These are phyloP conservation scores for Pleurotus tuoliensis DNA, from an alignment of 768 basidiomycete genomes.

Conservation along the genomic window DNA sequence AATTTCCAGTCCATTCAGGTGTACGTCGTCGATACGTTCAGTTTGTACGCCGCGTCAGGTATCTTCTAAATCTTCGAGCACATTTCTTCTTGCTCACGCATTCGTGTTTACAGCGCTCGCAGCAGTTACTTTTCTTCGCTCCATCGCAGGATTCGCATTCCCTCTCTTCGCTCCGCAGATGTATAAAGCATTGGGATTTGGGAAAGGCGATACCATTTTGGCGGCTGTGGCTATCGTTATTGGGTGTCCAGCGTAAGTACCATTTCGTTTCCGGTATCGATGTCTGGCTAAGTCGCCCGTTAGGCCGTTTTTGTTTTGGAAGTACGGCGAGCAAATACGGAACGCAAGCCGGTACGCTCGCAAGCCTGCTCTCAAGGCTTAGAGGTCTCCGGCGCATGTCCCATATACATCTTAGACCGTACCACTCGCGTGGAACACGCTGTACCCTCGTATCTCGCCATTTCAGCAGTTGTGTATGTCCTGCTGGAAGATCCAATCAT, in stretches of 20 bases:
- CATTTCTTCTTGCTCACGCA: too few relatives aligned
- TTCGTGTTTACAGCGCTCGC: slow-evolving; percentile 45
- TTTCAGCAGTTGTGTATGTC: too few relatives aligned
- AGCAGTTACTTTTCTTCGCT: slow-evolving; percentile 58
- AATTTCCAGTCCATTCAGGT: slow-evolving; percentile 61
- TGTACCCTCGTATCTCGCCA: too few relatives aligned
- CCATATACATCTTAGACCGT: too few relatives aligned
- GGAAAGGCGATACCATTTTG: slow-evolving; percentile 64
- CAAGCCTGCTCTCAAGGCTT: slow-evolving; percentile 8
- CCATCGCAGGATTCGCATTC: slow-evolving; percentile 68
- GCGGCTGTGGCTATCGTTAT: slow-evolving; percentile 54
- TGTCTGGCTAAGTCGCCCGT: not conserved
- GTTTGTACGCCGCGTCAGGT: slow-evolving; percentile 67
- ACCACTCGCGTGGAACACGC: too few relatives aligned
- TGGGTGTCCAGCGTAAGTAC: slow-evolving; percentile 55
- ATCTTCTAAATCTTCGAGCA: not conserved
- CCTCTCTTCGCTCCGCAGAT: slow-evolving; percentile 75
- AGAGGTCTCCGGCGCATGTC: too few relatives aligned
- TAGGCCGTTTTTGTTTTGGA: slow-evolving; percentile 34
- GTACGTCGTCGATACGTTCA: slow-evolving; percentile 66
- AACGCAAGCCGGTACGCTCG: slow-evolving; percentile 41
- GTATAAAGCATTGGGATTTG: slow-evolving; percentile 63
- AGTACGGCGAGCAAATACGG: slow-evolving; percentile 39
- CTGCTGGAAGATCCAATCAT: too few relatives aligned
- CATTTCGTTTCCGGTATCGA: not conserved